Percentiles rank a stretch among this genome's conserved stretches.
Conservation (phyloP, 192 early-diverging fungal genomes). For the Anaeromyces robustus region DNA sequence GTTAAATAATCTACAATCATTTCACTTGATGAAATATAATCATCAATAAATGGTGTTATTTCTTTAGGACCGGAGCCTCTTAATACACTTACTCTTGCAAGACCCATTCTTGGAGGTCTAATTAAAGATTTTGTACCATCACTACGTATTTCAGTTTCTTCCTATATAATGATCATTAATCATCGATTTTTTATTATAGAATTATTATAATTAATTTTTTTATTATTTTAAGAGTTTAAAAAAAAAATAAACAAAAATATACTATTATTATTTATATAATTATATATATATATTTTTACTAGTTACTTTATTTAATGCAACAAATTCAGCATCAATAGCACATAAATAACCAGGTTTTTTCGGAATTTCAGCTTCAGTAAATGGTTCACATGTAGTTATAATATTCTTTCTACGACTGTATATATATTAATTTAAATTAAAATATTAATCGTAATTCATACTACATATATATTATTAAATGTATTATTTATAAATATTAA, state of each 20-base stretch:
- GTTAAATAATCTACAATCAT: conserved; percentile 85
- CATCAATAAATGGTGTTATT: conserved; percentile 85
- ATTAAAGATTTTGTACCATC: conserved; percentile 79
- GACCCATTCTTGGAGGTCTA: conserved; percentile 58
- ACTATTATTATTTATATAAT: background rate
- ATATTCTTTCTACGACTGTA: background rate
- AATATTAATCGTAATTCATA: too few relatives aligned
- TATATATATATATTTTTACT: background rate
- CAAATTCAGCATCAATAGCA: conserved; percentile 94
- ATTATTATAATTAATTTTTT: too few relatives aligned
- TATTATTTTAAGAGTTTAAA: background rate
- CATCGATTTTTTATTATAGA: too few relatives aligned
- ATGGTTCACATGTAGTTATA: conserved; percentile 2
- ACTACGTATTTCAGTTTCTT: conserved; percentile 76
- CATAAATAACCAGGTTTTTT: conserved; percentile 40
- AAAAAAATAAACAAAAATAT: background rate
- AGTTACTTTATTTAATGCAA: conserved; percentile 45
- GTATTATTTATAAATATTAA: too few relatives aligned
- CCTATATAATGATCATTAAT: conserved; percentile 15
- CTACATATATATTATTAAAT: too few relatives aligned
- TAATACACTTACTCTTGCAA: conserved; percentile 83
- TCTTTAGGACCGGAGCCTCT: conserved; percentile 58
- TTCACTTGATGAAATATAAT: conserved; percentile 76
- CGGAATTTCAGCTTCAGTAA: conserved; percentile 43
- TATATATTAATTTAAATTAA: too few relatives aligned